Evolutionary conservation across 805 yeast species (phyloP).

Genomic region (Ogataea polymorpha): DNA sequence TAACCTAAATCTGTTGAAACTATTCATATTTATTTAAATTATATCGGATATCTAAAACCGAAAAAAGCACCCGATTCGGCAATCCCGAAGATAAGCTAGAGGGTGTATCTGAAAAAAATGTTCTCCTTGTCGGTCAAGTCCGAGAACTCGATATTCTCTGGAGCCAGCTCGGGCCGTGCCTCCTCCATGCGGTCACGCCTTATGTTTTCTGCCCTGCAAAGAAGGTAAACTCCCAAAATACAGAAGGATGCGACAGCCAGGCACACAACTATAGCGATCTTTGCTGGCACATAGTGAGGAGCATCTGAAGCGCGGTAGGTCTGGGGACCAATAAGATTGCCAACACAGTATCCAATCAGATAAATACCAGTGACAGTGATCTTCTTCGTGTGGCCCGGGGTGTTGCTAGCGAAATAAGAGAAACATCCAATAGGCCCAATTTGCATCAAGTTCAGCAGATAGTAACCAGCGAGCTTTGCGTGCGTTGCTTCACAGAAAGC

Average conservation of each 20-base stretch:
- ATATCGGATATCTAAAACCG: no score
- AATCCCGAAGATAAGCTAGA: constrained; percentile 2
- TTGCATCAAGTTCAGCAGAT: constrained; percentile 15
- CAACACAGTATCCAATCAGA: constrained; percentile 60
- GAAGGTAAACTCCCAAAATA: constrained; percentile 9
- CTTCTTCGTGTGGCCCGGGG: constrained; percentile 72
- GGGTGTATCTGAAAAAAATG: constrained; percentile 48
- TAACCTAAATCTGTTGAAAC: no score
- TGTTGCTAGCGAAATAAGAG: constrained; percentile 30
- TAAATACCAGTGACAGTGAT: constrained; percentile 51
- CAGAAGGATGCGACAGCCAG: constrained; percentile 28
- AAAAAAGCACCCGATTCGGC: no score
- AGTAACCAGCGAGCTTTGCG: constrained; percentile 30
- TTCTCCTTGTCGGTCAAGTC: constrained; percentile 50
- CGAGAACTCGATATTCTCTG: constrained; percentile 27
- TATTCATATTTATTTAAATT: no score
- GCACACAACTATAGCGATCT: constrained; percentile 44
- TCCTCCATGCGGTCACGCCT: constrained; percentile 38
- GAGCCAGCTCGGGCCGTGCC: constrained; percentile 13
- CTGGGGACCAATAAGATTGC: constrained; percentile 69
- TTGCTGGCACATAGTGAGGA: constrained; percentile 36
- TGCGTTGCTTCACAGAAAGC: constrained; percentile 24
- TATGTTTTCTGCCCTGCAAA: constrained; percentile 38
- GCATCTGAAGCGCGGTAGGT: constrained; percentile 55
- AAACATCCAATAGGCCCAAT: constrained; percentile 24